Evolutionary conservation across 805 yeast species (phyloP).

Genomic region (Lipomyces spencermartinsiae): DNA sequence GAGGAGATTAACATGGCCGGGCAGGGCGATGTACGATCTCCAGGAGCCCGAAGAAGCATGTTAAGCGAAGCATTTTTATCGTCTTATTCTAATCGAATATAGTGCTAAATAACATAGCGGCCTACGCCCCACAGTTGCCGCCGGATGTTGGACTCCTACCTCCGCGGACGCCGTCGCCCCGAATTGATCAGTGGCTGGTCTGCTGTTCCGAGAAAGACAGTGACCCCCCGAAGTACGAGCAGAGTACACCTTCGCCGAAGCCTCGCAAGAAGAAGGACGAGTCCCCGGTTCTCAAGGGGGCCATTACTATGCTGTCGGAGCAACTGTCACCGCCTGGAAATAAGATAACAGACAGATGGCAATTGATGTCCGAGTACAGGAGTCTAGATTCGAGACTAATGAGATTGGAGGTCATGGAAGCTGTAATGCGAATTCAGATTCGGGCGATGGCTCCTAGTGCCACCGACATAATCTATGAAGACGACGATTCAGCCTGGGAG

Average conservation of each 20-base stretch:
- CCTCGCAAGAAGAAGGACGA: neutral
- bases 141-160: neutral
- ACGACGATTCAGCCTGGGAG: neutral
- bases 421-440: slow-evolving; percentile 20
- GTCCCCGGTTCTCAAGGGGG: slow-evolving; percentile 9
- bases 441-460: slow-evolving; percentile 2
- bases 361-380: slow-evolving; percentile 15
- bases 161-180: neutral
- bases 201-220: neutral
- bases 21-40: neutral
- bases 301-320: slow-evolving; percentile 7
- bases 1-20: neutral
- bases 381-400: slow-evolving; percentile 22
- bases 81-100: neutral
- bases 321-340: slow-evolving; percentile 23
- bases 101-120: neutral
- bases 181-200: neutral
- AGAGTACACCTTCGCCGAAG: neutral
- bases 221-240: neutral
- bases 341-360: slow-evolving; percentile 12
- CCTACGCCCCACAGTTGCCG: neutral
- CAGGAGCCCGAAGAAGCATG: neutral
- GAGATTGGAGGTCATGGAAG: slow-evolving; percentile 17
- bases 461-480: neutral
- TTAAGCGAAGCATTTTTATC: neutral